phyloP scores from a whole-genome alignment of 768 basidiomycete species.

The Strobilomyces dryophilus region DNA sequence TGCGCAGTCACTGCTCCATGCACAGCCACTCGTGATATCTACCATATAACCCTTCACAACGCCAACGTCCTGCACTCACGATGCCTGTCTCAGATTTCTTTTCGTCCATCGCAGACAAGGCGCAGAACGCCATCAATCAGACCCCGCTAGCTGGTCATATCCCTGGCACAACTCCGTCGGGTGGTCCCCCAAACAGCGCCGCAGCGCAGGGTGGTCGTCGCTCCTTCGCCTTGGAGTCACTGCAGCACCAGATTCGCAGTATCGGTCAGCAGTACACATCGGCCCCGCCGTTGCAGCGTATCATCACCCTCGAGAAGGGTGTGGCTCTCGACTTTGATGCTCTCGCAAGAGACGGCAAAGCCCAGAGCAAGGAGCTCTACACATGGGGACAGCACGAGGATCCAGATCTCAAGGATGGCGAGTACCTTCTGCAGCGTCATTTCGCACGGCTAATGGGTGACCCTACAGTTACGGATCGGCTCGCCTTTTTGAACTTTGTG shows the following conservation, averaged over 20 bases:
- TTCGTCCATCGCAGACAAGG: conserved; percentile 69
- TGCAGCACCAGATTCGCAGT: conserved; percentile 70
- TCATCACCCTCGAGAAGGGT: conserved; percentile 76
- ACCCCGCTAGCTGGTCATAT: conserved; percentile 56
- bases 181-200: conserved; percentile 38
- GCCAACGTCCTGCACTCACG: conserved; percentile 8
- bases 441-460: not conserved
- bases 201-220: conserved; percentile 41
- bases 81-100: conserved; percentile 66
- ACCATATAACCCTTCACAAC: conserved; percentile 21
- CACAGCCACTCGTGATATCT: conserved; percentile 20
- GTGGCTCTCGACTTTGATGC: conserved; percentile 71
- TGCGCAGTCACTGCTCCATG: conserved; percentile 3
- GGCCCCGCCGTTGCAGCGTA: conserved; percentile 66
- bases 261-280: conserved; percentile 74
- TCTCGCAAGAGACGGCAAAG: conserved; percentile 59
- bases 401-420: conserved; percentile 75
- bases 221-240: conserved; percentile 52
- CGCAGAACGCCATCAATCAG: conserved; percentile 64
- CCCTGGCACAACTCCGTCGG: conserved; percentile 25
- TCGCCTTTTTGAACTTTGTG: conserved; percentile 79
- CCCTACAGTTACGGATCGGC: conserved; percentile 66
- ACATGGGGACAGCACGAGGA: conserved; percentile 75
- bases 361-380: conserved; percentile 81
- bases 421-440: conserved; percentile 14